Conservation (phyloP, 2,329 filamentous ascomycete species). For the Cryphonectria naterciae region DNA sequence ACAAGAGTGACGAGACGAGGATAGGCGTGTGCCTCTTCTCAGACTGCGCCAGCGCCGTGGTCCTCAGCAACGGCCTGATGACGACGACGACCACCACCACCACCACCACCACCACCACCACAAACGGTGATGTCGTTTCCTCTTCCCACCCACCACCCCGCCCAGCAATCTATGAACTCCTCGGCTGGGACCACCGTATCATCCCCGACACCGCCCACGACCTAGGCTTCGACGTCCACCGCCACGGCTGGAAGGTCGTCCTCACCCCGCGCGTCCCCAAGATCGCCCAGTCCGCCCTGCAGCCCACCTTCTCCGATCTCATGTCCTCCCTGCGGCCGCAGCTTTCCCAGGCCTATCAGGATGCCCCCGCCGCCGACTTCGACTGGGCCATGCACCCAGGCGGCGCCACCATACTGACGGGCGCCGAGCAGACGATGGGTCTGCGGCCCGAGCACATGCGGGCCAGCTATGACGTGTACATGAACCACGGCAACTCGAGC, state of each 20-base stretch:
- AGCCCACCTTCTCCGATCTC: conserved; percentile 59
- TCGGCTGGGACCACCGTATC: conserved; percentile 68
- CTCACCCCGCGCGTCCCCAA: conserved; percentile 65
- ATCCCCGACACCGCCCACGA: conserved; percentile 65
- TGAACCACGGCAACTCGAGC: conserved; percentile 69
- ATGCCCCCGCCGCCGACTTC: conserved; percentile 56
- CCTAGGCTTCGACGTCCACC: conserved; percentile 68
- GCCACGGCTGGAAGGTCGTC: conserved; percentile 69
- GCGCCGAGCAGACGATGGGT: conserved; percentile 61
- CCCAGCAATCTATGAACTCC: conserved; percentile 56
- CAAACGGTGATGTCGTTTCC: not conserved
- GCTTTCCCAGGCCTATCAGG: conserved; percentile 45
- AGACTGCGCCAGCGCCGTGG: conserved; percentile 68
- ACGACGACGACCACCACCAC: conserved; percentile 39
- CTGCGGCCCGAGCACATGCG: conserved; percentile 67
- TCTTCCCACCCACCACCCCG: conserved; percentile 38
- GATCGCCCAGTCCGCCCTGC: conserved; percentile 55
- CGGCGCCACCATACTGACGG: conserved; percentile 67
- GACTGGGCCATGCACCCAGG: conserved; percentile 78
- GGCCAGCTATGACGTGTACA: conserved; percentile 72
- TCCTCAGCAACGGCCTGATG: conserved; percentile 65
- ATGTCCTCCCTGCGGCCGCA: conserved; percentile 44
- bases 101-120: conserved; percentile 18
- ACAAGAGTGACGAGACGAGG: conserved; percentile 61
- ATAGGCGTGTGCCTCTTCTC: conserved; percentile 71